phyloP scores from a whole-genome alignment of 1,284 basidiomycete genomes.

The Stygiomarasmius scandens region DNA sequence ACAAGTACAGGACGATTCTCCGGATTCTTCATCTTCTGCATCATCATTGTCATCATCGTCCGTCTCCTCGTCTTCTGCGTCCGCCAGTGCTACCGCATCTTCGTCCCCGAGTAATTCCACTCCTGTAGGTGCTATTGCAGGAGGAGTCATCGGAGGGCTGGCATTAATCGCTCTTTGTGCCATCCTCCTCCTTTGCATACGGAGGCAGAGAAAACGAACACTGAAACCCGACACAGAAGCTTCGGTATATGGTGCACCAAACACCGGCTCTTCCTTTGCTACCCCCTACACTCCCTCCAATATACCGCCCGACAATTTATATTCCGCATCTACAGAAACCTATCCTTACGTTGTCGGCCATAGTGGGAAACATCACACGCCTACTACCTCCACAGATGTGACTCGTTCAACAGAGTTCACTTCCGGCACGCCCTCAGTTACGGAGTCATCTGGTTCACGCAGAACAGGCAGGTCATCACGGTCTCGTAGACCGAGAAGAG shows the following conservation, averaged over 20 bases:
- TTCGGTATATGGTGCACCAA: not conserved
- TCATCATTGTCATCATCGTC: not conserved
- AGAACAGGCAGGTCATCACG: not conserved
- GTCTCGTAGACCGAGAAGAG: slow-evolving; percentile 7
- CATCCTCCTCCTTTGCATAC: slow-evolving; percentile 8
- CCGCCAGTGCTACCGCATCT: not conserved
- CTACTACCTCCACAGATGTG: too few relatives aligned
- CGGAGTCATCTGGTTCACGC: not conserved
- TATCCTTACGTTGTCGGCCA: too few relatives aligned
- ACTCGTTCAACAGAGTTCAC: too few relatives aligned
- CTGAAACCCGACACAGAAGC: not conserved
- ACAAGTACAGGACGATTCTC: not conserved
- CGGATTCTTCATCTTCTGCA: not conserved
- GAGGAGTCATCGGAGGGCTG: slow-evolving; percentile 16
- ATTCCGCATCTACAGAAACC: too few relatives aligned
- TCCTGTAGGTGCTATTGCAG: slow-evolving; percentile 8
- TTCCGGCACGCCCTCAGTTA: not conserved
- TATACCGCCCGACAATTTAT: too few relatives aligned
- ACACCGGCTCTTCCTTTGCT: not conserved
- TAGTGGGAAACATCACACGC: too few relatives aligned
- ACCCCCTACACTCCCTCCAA: too few relatives aligned
- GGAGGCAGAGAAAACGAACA: not conserved
- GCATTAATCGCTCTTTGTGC: slow-evolving; percentile 22
- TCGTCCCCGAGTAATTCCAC: not conserved
- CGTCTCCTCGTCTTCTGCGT: not conserved